Evolutionary conservation across 2,329 filamentous ascomycete genomes (phyloP), one percentile per base, ranked within the genome.

Genomic region (Talaromyces sp.): DNA sequence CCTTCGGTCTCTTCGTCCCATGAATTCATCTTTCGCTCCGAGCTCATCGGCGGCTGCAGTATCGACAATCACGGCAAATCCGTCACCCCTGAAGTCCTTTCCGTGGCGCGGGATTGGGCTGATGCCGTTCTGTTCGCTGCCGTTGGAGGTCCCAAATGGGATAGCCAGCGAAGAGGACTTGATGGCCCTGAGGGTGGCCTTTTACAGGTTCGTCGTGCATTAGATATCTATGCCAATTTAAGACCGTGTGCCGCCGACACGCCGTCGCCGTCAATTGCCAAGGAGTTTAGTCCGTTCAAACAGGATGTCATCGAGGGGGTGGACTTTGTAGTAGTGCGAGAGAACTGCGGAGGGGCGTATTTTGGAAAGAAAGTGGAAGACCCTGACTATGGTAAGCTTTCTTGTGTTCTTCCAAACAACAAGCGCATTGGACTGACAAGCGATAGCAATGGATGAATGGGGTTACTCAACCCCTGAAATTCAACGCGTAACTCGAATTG

Each of bases 101-200:
- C 81, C 8, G 91, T 91, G 25, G 91, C 91, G 65, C 90, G 93
- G 72, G 78, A 83, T 42, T 53, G 49, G 49, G 91, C 92, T 62
- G 89, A 96, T 73, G 93, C 92, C 8, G 88, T 96, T 54, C 86
- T 96, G 57, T 88, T 97, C 63, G 92, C 91, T 62, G 90, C 92
- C 68, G 93, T 96, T 67, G 92, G 93, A 63, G 93, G 93, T 1
- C 92, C 93, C 17, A 85, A 96, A 89, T 96, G 92, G 92, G 92
- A 92, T 66, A 92, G 90, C 55, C 66, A 68, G 19, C 70, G 74
- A 11, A 66, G 66, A 28, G 90, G 90, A 65, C 79, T 87, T 55
- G 88, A 96, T 63, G 90, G 92, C 17, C 92, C 92, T 0, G 93
- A 96, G 75, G 90, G 96, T 74, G 93, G 92, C 58, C 85, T 96